phyloP scores from a whole-genome alignment of 169 alveolate genomes.

The Plasmodium fragile region DNA sequence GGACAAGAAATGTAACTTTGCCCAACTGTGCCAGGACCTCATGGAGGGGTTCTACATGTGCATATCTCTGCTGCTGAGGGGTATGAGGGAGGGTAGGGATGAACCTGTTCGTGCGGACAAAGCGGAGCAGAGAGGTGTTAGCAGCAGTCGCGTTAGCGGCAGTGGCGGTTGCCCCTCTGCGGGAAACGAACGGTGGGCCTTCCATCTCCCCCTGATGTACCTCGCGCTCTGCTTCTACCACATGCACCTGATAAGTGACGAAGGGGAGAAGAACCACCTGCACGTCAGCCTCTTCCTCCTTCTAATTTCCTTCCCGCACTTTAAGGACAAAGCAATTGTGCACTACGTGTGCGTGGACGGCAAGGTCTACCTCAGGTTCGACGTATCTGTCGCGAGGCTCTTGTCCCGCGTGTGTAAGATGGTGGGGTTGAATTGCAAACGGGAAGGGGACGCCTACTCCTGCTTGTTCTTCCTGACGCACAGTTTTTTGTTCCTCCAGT shows the following conservation, averaged over 20 bases:
- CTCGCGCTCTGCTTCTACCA: conserved; percentile 60
- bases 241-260: conserved; percentile 51
- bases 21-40: neutral
- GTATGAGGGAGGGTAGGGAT: neutral
- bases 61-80: neutral
- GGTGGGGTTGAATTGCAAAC: conserved; percentile 29
- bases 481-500: conserved; percentile 27
- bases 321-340: conserved; percentile 36
- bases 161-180: neutral
- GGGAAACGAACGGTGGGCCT: neutral
- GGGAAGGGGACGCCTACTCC: conserved; percentile 12
- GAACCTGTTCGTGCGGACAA: neutral
- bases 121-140: neutral
- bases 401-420: conserved; percentile 32
- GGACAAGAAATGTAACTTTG: neutral
- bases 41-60: neutral
- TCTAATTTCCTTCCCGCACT: conserved; percentile 15
- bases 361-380: conserved; percentile 24
- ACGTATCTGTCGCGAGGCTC: conserved; percentile 12
- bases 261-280: neutral
- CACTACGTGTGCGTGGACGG: conserved; percentile 17
- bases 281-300: conserved; percentile 44
- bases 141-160: neutral
- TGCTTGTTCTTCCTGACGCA: conserved; percentile 59
- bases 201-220: conserved; percentile 16